Base-by-base conservation (phyloP, 148 eudicot genomes). In the Rhododendron ovatum region DNA sequence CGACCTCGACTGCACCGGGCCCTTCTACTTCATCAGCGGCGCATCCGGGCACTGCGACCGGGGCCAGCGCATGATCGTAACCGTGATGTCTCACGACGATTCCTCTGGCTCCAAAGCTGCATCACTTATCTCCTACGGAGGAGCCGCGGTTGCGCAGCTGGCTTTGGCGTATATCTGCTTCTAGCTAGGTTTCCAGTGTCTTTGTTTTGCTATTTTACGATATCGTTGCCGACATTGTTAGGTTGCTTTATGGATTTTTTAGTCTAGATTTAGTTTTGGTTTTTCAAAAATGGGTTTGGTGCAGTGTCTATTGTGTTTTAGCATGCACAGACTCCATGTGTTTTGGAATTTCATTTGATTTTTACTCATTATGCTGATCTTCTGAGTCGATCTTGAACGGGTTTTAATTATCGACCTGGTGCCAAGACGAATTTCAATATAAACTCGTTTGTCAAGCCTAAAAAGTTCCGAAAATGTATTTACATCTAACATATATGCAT, bases 1-100 rank as follows among this genome's bases (percentile, higher is more conserved):
- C 86, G 84, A 80, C 39, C 88, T 92, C 2, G 75, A 92, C 63
- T 87, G 84, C 9, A 65, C 89, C 1, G 94, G 94, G 5, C 80
- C 39, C 7, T 92, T 90, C 87, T 92, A 90, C 83, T 92, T 92
- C 94, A 90, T 92, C 78, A 90, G 92, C 61, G 92, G 94, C 7
- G 84, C 86, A 0, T 13, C 88, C 3, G 92, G 91, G 1, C 92
- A 92, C 86, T 92, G 92, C 82, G 30, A 65, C 63, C 84, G 57
- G 73, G 92, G 94, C 6, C 90, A 90, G 84, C 26, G 78, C 26
- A 89, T 92, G 91, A 85, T 90, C 75, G 55, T 92, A 4, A 89
- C 83, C 85, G 93, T 92, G 11, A 45, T 91, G 61, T 88, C 78
- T 15, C 33, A 13, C 53, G 48, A 14, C 6, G 55, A 45, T 45